A percentile compares a stretch with the other conserved stretches of the same genome.
Conservation (phyloP, 441 rosid genomes). For the Theobroma grandiflorum region DNA sequence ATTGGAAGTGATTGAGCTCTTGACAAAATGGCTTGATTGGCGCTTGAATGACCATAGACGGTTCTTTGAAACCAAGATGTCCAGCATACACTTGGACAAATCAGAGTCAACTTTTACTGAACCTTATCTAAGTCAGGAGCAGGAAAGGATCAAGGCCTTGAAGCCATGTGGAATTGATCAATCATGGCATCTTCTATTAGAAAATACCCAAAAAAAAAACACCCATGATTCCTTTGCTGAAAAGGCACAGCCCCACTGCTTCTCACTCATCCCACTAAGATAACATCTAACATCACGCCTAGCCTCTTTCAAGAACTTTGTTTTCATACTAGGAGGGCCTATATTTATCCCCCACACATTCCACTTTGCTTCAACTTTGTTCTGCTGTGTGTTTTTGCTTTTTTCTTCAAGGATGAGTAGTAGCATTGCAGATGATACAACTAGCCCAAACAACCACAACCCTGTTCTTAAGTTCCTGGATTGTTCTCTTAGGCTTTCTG, state of each 20-base stretch:
- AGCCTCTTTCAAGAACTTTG: not conserved
- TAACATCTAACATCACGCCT: not conserved
- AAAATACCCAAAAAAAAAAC: slow-evolving; percentile 24
- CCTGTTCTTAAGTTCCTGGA: slow-evolving; percentile 67
- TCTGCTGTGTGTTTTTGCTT: not conserved
- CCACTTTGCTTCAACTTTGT: no score
- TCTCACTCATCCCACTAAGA: slow-evolving; percentile 47
- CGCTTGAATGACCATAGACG: not conserved
- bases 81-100: not conserved
- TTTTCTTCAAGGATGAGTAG: slow-evolving; percentile 37
- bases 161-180: slow-evolving; percentile 22
- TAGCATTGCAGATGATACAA: slow-evolving; percentile 33
- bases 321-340: slow-evolving; percentile 22
- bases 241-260: slow-evolving; percentile 44
- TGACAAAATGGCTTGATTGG: not conserved
- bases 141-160: not conserved
- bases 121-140: not conserved
- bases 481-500: slow-evolving; percentile 69
- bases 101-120: not conserved
- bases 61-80: not conserved
- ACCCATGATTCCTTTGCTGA: slow-evolving; percentile 22
- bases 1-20: not conserved
- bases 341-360: not conserved
- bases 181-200: slow-evolving; percentile 14
- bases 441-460: slow-evolving; percentile 32